These are phyloP conservation scores for Zygoascus sp. DNA, from an alignment of 1,139 yeast species.

Conservation along the genomic window DNA sequence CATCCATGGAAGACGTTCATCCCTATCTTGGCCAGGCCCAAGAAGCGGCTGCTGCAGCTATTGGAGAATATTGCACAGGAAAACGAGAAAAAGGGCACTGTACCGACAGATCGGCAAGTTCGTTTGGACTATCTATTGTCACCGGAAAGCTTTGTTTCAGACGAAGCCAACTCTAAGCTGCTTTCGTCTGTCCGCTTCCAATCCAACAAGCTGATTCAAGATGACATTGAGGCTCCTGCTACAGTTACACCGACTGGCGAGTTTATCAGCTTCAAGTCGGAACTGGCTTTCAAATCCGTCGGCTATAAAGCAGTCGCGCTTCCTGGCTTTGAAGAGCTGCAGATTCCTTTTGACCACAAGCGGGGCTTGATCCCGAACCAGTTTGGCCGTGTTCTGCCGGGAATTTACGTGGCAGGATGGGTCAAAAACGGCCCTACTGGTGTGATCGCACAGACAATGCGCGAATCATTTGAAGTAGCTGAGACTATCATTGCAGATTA, in stretches of 20 bases:
- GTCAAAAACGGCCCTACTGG: slow-evolving; percentile 85
- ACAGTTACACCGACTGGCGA: slow-evolving; percentile 44
- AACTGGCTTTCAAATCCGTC: slow-evolving; percentile 73
- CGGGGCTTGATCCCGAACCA: slow-evolving; percentile 55
- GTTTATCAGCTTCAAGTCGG: slow-evolving; percentile 43
- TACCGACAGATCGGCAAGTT: slow-evolving; percentile 44
- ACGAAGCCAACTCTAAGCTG: slow-evolving; percentile 35
- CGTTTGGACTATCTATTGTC: slow-evolving; percentile 61
- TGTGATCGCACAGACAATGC: slow-evolving; percentile 87
- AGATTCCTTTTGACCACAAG: slow-evolving; percentile 50
- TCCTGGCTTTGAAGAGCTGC: slow-evolving; percentile 46
- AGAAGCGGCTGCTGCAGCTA: slow-evolving; percentile 64
- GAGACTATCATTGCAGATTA: slow-evolving; percentile 55
- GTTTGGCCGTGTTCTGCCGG: slow-evolving; percentile 53
- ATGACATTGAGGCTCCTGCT: slow-evolving; percentile 27
- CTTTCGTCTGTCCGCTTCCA: slow-evolving; percentile 49
- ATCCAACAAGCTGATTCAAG: slow-evolving; percentile 42
- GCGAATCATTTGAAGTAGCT: slow-evolving; percentile 75
- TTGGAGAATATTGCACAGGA: slow-evolving; percentile 45
- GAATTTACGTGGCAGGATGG: slow-evolving; percentile 90
- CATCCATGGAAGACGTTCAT: slow-evolving; percentile 39
- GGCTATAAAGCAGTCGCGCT: slow-evolving; percentile 77
- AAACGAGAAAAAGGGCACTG: slow-evolving; percentile 23
- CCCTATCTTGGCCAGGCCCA: slow-evolving; percentile 53
- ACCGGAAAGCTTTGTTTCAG: slow-evolving; percentile 53